Percentiles rank a stretch among this genome's conserved stretches.
Evolutionary conservation across 1,139 yeast species (phyloP).

Genomic region (Tardiomyces depauwii): DNA sequence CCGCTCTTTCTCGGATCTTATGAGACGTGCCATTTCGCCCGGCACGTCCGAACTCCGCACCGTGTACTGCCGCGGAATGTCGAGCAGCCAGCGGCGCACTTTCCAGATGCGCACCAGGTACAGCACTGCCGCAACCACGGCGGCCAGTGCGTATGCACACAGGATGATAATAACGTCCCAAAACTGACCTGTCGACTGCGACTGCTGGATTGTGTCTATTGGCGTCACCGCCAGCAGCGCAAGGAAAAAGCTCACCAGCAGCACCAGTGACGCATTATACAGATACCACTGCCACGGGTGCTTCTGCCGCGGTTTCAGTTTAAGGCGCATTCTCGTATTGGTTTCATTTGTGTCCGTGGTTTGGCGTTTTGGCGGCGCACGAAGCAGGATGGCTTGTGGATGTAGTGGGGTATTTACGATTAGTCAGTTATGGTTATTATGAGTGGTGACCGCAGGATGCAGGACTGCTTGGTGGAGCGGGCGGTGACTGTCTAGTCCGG

Average conservation of each 20-base stretch:
- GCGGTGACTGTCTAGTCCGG: too few species aligned
- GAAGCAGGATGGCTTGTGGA: too few species aligned
- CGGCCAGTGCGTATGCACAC: conserved; percentile 55
- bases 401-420: too few species aligned
- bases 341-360: conserved; percentile 2
- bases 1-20: conserved; percentile 33
- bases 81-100: conserved; percentile 47
- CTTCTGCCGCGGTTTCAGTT: background rate
- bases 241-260: conserved; percentile 39
- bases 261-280: conserved; percentile 43
- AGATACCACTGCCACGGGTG: conserved; percentile 13
- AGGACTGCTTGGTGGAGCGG: too few species aligned
- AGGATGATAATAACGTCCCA: conserved; percentile 63
- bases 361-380: too few species aligned
- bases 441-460: too few species aligned
- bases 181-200: conserved; percentile 41
- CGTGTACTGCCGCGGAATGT: conserved; percentile 63
- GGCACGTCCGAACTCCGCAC: conserved; percentile 63
- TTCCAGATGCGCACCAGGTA: conserved; percentile 43
- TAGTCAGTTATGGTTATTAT: too few species aligned
- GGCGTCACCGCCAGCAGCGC: conserved; percentile 58
- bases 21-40: conserved; percentile 29
- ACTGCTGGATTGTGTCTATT: conserved; percentile 58
- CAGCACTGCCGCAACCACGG: conserved; percentile 37
- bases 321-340: background rate